Base-by-base conservation (phyloP, 306 rosid species). In the Arachis hypogaea region DNA sequence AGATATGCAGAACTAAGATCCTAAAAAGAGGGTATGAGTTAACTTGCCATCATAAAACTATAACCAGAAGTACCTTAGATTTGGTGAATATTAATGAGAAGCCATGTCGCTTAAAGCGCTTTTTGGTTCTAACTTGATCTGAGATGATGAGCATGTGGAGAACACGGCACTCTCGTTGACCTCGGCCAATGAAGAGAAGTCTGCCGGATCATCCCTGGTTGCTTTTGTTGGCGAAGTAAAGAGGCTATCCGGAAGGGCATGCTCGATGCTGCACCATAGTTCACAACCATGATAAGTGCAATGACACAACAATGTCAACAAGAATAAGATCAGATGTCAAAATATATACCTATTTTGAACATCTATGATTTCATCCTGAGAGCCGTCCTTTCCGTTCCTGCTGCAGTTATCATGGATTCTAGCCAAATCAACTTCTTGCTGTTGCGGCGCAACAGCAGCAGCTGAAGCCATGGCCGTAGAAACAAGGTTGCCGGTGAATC, bases 201-300 rank as follows among this genome's bases (percentile, higher is more conserved):
- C 72, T 44, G 79, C 18, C 38, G 64, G 69, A 71, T 71, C 29
- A 64, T 72, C 12, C 75, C 84, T 79, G 9, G 83, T 70, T 8
- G 85, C 84, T 50, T 84, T 87, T 65, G 77, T 78, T 43, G 89
- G 90, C 28, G 89, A 87, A 72, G 92, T 82, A 60, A 80, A 88
- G 47, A 85, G 89, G 81, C 76, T 86, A 82, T 88, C 92, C 6
- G 89, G 90, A 79, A 91, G 97, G 67, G 51, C 88, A 81, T 82
- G 79, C 71, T 84, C 92, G 50, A 80, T 62, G 68, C 93, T 90
- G 80, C 59, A 64, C 66, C 80, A 68, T 3, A 14, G 28, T 52
- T 22, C 58, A n/a, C 7, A 9, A 55, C 72, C 66, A 66, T 10
- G 29, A 46, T 33, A 36, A 55, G 52, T 49, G 56, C 64, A 57